Base-by-base conservation (phyloP, 2,329 filamentous ascomycete species). In the Venturia pyrina region DNA sequence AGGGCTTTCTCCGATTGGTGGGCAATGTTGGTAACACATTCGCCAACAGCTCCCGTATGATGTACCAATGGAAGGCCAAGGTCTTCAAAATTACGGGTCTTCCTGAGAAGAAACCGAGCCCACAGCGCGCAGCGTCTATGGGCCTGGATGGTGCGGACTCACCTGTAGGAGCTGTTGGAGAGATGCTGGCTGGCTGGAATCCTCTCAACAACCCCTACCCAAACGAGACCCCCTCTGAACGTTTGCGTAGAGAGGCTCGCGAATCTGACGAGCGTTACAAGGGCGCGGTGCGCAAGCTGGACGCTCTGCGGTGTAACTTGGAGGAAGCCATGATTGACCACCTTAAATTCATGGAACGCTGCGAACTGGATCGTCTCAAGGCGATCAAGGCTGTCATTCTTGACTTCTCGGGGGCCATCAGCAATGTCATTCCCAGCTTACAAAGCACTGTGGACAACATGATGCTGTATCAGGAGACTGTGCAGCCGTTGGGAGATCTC, bases 401-500 rank as follows among this genome's bases (percentile, higher is more conserved):
- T 56, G 96, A 99, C 78, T 98, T 99, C 77, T 97, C 93, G 5
- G 95, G 95, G 59, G 92, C 93, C 46, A 90, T 99, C 76, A 93
- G 93, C 82, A 99, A 99, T 73, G 93, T 97, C 72, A 98, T 99
- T 69, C 96, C 95, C 21, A 96, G 90, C 73, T 80, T 99, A 68
- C 95, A 98, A 78, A 93, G 93, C 67, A 92, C 93, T 0, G 92
- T 99, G 32, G 95, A 99, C 79, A 92, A 96, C 75, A 97, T 99
- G 93, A 92, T 99, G 87, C 83, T 99, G 60, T 99, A 96, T 79
- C 95, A 99, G 76, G 95, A 99, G 81, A 98, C 95, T 0, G 90
- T 99, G n/a, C 95, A 98, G 76, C 95, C 95, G 6, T 76, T 87
- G 61, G 90, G 91, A 48, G 95, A 99, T 76, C 80, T 99, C 70